A percentile compares a stretch with the other conserved stretches of the same genome.
phyloP scores from a whole-genome alignment of 1,284 basidiomycete species.

The Veloporphyrellus conicus region DNA sequence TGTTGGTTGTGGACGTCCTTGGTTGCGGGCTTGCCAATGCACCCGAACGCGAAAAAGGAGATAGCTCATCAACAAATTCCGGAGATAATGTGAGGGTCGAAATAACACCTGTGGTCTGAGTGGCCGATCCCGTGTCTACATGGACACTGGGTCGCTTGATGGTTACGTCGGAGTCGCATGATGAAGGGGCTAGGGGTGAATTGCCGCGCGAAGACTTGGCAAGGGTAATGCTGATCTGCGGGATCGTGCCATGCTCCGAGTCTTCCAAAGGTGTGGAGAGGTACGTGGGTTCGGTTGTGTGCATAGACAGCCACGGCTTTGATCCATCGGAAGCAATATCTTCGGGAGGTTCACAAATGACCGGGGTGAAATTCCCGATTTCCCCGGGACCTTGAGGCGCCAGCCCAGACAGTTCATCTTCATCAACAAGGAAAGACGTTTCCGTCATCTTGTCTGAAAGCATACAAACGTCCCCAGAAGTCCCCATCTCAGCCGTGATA shows the following conservation, averaged over 20 bases:
- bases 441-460: constrained; percentile 19
- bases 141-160: constrained; percentile 30
- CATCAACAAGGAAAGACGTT: constrained; percentile 14
- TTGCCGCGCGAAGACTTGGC: constrained; percentile 30
- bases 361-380: constrained; percentile 26
- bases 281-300: constrained; percentile 11
- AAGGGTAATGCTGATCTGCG: constrained; percentile 30
- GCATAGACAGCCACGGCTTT: constrained; percentile 13
- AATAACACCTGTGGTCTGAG: constrained; percentile 19
- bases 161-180: constrained; percentile 30
- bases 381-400: constrained; percentile 23
- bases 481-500: constrained; percentile 8
- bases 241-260: constrained; percentile 21
- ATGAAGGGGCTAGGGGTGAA: constrained; percentile 23
- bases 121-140: constrained; percentile 27
- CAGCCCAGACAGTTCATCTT: constrained; percentile 11
- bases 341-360: constrained; percentile 31
- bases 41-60: constrained; percentile 21
- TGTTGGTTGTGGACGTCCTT: constrained; percentile 24
- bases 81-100: constrained; percentile 15
- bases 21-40: constrained; percentile 25
- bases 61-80: constrained; percentile 21
- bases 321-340: constrained; percentile 24
- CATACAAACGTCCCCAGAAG: constrained; percentile 13
- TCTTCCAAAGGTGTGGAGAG: constrained; percentile 12